phyloP scores from a whole-genome alignment of 1,284 basidiomycete genomes.

The Puccinia horiana region DNA sequence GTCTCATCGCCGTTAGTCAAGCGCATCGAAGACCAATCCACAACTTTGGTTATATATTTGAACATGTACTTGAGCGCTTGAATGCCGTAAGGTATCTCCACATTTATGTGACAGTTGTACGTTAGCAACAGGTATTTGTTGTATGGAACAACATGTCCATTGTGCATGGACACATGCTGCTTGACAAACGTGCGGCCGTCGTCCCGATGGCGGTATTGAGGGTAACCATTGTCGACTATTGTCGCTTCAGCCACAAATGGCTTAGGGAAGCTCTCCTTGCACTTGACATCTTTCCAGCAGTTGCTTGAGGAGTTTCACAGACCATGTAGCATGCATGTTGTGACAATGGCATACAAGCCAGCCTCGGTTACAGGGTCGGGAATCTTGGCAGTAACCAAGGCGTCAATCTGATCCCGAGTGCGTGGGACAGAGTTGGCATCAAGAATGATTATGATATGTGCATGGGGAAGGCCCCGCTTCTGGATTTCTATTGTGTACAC shows the following conservation, averaged over 20 bases:
- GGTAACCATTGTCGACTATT: constrained; percentile 39
- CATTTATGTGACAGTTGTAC: constrained; percentile 64
- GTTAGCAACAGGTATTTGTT: constrained; percentile 56
- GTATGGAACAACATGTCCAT: constrained; percentile 59
- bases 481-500: constrained; percentile 65
- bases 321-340: constrained; percentile 2
- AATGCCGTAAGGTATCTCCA: constrained; percentile 59
- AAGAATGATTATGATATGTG: constrained; percentile 56
- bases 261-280: constrained; percentile 9
- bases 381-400: constrained; percentile 1
- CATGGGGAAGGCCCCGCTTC: constrained; percentile 63
- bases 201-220: constrained; percentile 52
- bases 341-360: background rate
- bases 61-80: constrained; percentile 61
- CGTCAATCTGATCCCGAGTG: background rate
- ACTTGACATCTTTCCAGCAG: background rate
- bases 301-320: background rate
- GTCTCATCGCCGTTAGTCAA: constrained; percentile 50
- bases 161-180: constrained; percentile 60
- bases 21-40: constrained; percentile 58
- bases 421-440: background rate
- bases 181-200: constrained; percentile 55
- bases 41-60: constrained; percentile 64
- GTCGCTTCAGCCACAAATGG: background rate
- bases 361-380: background rate